phyloP scores from a whole-genome alignment of 352 stramenopile species.

The Phytopythium aichiense region DNA sequence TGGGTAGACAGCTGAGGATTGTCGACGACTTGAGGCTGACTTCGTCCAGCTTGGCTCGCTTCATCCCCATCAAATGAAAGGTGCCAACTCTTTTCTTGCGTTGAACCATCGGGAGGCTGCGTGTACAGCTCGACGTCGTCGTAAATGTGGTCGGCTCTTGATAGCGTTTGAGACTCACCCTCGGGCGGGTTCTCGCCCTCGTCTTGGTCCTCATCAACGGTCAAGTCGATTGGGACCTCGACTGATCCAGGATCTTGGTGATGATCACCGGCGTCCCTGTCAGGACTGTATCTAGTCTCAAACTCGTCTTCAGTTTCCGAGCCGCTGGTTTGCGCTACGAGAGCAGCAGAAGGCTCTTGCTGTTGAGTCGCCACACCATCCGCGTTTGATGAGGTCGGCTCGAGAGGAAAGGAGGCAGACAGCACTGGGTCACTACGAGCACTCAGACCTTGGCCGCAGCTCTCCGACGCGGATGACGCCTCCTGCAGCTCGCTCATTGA shows the following conservation, averaged over 20 bases:
- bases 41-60: not conserved
- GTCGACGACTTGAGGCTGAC: not conserved
- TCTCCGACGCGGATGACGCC: not conserved
- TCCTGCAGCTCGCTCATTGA: slow-evolving; percentile 26
- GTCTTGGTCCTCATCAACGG: not conserved
- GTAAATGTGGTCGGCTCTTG: not conserved
- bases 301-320: slow-evolving; percentile 4
- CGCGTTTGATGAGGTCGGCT: not conserved
- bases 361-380: not conserved
- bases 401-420: not conserved
- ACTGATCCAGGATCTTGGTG: not conserved
- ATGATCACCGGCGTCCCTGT: not conserved
- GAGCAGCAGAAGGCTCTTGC: no score
- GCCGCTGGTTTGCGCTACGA: slow-evolving; percentile 15
- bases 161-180: not conserved
- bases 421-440: not conserved
- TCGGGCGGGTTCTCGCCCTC: not conserved
- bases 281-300: not conserved
- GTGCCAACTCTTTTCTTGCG: not conserved
- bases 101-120: not conserved
- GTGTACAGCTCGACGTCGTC: slow-evolving; percentile 5
- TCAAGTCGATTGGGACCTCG: slow-evolving; percentile 3
- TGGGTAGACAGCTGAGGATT: not conserved
- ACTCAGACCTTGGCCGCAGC: not conserved
- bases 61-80: not conserved